Conservation (phyloP, 108 stramenopile genomes). For the Skeletonema grethae region DNA sequence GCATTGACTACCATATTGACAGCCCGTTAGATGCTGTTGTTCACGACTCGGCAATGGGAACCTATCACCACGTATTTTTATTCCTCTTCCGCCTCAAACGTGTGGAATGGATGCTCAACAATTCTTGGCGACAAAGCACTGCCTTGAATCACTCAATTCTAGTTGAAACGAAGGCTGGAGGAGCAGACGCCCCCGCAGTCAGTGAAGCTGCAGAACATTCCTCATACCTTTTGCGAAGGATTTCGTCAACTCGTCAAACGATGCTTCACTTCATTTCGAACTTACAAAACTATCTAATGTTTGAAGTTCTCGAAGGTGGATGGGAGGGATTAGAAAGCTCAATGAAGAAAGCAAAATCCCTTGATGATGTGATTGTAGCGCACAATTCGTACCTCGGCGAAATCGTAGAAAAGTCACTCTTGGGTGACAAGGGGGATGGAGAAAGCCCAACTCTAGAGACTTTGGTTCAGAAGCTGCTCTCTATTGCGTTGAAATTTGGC, state of each 20-base stretch:
- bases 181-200: conserved; percentile 50
- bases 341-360: conserved; percentile 67
- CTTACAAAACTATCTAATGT: conserved; percentile 96
- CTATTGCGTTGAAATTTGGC: conserved; percentile 74
- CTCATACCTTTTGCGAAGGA: conserved; percentile 78
- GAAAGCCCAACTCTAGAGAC: conserved; percentile 40
- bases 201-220: conserved; percentile 54
- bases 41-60: conserved; percentile 61
- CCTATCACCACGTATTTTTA: conserved; percentile 87
- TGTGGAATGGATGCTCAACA: conserved; percentile 91
- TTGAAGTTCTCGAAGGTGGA: conserved; percentile 96
- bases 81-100: conserved; percentile 93
- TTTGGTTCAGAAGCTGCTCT: conserved; percentile 62
- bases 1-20: conserved; percentile 89
- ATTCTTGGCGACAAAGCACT: conserved; percentile 92
- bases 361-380: conserved; percentile 91
- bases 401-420: conserved; percentile 80
- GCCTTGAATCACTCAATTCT: conserved; percentile 86
- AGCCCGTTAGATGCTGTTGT: conserved; percentile 89
- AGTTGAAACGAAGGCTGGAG: conserved; percentile 44
- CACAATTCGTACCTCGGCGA: conserved; percentile 90
- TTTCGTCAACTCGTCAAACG: conserved; percentile 88
- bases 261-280: conserved; percentile 97
- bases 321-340: conserved; percentile 81
- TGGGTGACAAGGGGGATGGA: conserved; percentile 45